Conservation (phyloP, 1,284 basidiomycete species). For the Trichosporon sp. region DNA sequence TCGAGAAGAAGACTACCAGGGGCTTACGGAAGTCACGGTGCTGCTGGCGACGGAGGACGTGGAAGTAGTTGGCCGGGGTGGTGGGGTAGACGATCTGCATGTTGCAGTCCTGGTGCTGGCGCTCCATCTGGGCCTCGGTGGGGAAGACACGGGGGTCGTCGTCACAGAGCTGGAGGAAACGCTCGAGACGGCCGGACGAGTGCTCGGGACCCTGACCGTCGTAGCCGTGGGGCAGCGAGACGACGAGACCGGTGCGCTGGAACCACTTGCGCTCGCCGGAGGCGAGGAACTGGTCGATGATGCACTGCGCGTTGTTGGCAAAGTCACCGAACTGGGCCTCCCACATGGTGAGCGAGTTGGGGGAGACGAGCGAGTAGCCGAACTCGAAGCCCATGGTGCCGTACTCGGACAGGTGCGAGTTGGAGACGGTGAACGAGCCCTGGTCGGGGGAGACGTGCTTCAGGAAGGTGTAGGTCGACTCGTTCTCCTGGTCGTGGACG, state of each 20-base stretch:
- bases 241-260: slow-evolving; percentile 86
- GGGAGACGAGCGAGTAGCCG: slow-evolving; percentile 96
- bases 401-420: slow-evolving; percentile 95
- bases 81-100: slow-evolving; percentile 98
- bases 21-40: slow-evolving; percentile 96
- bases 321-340: slow-evolving; percentile 99
- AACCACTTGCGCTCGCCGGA: slow-evolving; percentile 98
- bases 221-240: slow-evolving; percentile 93
- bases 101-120: slow-evolving; percentile 98
- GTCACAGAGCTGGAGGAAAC: slow-evolving; percentile 96
- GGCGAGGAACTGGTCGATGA: slow-evolving; percentile 98
- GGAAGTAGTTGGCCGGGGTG: slow-evolving; percentile 92
- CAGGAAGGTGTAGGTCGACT: slow-evolving; percentile 82
- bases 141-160: slow-evolving; percentile 94
- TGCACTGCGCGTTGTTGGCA: slow-evolving; percentile 92
- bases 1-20: slow-evolving; percentile 93
- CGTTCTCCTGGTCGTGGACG: slow-evolving; percentile 91
- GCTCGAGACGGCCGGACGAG: slow-evolving; percentile 90
- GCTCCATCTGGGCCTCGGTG: slow-evolving; percentile 77
- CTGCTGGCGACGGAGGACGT: slow-evolving; percentile 89
- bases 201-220: slow-evolving; percentile 99
- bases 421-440: slow-evolving; percentile 89
- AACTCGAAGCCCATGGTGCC: slow-evolving; percentile 96
- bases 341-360: slow-evolving; percentile 92
- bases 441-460: slow-evolving; percentile 84